Conservation (phyloP, 139 green algal species). For the Pleodorina starrii region DNA sequence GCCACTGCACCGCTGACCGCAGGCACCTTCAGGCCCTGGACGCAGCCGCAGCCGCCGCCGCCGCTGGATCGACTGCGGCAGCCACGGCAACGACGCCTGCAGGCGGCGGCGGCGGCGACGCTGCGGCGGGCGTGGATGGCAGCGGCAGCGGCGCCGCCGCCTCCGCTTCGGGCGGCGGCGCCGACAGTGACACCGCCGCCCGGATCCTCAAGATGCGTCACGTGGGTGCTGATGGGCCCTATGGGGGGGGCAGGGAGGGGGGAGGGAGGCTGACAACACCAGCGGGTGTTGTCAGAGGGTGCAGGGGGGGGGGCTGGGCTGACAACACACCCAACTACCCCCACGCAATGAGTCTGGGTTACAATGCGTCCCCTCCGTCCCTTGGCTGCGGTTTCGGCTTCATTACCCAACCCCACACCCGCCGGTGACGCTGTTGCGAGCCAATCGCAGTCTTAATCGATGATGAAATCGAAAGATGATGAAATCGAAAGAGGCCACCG, state of each 20-base stretch:
- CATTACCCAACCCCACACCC: too few species aligned
- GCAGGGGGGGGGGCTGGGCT: too few species aligned
- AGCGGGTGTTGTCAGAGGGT: too few species aligned
- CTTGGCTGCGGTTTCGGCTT: too few species aligned
- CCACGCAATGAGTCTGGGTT: too few species aligned
- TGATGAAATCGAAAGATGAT: too few species aligned
- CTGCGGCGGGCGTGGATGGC: not conserved
- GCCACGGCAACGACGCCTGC: not conserved
- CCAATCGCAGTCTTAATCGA: too few species aligned
- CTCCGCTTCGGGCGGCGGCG: not conserved
- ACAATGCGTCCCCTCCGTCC: too few species aligned
- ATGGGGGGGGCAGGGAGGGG: not conserved
- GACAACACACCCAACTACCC: too few species aligned
- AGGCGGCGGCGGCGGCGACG: not conserved
- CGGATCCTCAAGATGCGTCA: not conserved
- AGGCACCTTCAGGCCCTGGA: slow-evolving; percentile 26
- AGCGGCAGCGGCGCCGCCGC: not conserved
- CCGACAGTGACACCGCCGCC: slow-evolving; percentile 24
- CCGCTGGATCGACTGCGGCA: not conserved
- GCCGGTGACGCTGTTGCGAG: too few species aligned
- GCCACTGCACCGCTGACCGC: too few species aligned
- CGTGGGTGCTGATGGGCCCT: not conserved
- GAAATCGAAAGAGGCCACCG: too few species aligned
- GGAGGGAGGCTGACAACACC: not conserved
- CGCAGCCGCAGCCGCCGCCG: not conserved